Percentiles rank a stretch among this genome's conserved stretches.
Conservation (phyloP, 192 early-diverging fungal species). For the Paraglomus brasilianum region DNA sequence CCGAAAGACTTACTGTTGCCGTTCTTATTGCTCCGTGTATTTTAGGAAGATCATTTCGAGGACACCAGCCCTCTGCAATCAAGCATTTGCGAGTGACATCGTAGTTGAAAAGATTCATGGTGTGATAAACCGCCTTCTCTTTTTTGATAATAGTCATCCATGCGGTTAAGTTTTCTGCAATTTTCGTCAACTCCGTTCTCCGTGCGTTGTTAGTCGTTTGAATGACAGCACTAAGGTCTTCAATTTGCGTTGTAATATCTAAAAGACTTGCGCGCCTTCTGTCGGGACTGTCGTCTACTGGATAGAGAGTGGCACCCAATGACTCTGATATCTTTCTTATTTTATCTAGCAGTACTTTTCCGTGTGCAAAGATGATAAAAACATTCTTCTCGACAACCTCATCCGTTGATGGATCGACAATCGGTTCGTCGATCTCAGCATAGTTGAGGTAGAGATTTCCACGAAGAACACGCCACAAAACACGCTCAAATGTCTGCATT, state of each 20-base stretch:
- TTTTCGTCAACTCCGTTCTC: conserved; percentile 76
- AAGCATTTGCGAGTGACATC: conserved; percentile 89
- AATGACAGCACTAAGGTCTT: conserved; percentile 84
- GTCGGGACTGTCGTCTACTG: conserved; percentile 78
- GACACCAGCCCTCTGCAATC: conserved; percentile 99
- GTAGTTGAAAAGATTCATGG: conserved; percentile 95
- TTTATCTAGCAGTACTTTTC: conserved; percentile 83
- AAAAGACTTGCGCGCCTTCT: conserved; percentile 79
- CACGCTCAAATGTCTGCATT: conserved; percentile 88
- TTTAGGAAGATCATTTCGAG: conserved; percentile 77
- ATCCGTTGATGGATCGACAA: conserved; percentile 88
- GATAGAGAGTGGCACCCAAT: conserved; percentile 93
- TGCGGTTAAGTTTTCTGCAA: conserved; percentile 81
- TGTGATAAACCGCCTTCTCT: conserved; percentile 97
- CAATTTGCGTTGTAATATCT: conserved; percentile 82
- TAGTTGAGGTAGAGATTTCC: conserved; percentile 97
- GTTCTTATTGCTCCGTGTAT: conserved; percentile 82
- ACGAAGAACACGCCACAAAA: conserved; percentile 95
- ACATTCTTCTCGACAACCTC: conserved; percentile 92
- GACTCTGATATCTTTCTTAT: conserved; percentile 93
- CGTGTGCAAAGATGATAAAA: conserved; percentile 98
- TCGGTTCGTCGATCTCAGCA: conserved; percentile 93
- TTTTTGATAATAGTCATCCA: conserved; percentile 94
- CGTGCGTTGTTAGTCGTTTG: conserved; percentile 84
- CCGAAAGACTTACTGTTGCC: conserved; percentile 60